Evolutionary conservation across 2,329 filamentous ascomycete species (phyloP).

Genomic region (Bretziella fagacearum): DNA sequence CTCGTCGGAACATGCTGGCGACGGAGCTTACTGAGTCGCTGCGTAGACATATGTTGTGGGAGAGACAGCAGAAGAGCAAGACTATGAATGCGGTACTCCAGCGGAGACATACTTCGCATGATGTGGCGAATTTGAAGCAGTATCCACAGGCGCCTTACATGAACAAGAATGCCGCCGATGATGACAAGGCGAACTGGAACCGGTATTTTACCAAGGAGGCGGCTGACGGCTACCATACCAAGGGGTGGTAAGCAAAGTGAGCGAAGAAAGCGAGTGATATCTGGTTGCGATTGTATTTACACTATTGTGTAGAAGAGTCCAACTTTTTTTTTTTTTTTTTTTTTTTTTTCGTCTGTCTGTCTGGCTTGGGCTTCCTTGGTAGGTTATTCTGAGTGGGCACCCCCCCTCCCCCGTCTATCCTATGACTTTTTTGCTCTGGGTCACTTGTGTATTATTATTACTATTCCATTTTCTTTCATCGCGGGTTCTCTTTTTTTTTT

Average conservation of each 20-base stretch:
- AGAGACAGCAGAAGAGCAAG: conserved; percentile 84
- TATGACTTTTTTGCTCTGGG: no score
- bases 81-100: conserved; percentile 80
- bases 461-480: not conserved
- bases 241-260: conserved; percentile 27
- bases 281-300: not conserved
- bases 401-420: no score
- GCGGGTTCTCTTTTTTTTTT: not conserved
- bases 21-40: conserved; percentile 89
- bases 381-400: no score
- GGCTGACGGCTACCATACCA: conserved; percentile 30
- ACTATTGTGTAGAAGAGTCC: not conserved
- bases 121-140: conserved; percentile 74
- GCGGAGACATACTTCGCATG: conserved; percentile 75
- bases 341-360: not conserved
- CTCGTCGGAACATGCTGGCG: conserved; percentile 84
- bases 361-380: not conserved
- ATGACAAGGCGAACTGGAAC: conserved; percentile 62
- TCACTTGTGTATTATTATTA: no score
- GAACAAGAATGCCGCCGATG: conserved; percentile 41
- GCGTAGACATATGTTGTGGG: conserved; percentile 80
- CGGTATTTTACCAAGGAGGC: conserved; percentile 71
- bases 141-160: conserved; percentile 52
- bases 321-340: not conserved
- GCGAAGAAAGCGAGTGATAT: no score